phyloP scores from a whole-genome alignment of 805 yeast species.

The Wickerhamiella australiensis region DNA sequence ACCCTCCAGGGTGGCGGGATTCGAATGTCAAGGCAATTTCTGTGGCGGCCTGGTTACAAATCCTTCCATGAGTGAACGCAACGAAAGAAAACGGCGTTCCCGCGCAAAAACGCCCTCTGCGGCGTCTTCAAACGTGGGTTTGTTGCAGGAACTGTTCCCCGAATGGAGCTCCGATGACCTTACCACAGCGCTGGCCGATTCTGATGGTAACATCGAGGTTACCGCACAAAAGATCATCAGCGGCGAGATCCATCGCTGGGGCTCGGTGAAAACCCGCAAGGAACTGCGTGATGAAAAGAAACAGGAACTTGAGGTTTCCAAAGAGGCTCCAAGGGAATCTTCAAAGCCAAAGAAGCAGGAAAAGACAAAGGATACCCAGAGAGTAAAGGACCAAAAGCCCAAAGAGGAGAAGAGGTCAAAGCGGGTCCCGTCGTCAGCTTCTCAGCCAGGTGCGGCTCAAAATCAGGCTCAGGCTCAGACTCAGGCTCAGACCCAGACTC shows the following conservation, averaged over 20 bases:
- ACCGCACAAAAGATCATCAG: constrained; percentile 81
- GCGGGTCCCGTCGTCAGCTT: too few species aligned
- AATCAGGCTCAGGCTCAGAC: constrained; percentile 12
- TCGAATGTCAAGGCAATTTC: too few species aligned
- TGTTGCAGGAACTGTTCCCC: constrained; percentile 80
- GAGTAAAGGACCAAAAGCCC: constrained; percentile 1
- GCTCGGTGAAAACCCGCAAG: constrained; percentile 45
- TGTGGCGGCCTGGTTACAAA: constrained; percentile 11
- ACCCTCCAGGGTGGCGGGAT: too few species aligned
- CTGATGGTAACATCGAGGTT: constrained; percentile 55
- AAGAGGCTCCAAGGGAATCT: background rate
- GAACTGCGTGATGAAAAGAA: constrained; percentile 44
- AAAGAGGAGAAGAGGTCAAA: constrained; percentile 7
- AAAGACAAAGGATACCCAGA: background rate
- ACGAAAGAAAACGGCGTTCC: constrained; percentile 12
- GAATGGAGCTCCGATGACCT: constrained; percentile 89
- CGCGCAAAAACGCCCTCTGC: constrained; percentile 16
- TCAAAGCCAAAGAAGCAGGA: background rate
- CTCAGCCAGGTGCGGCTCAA: too few species aligned
- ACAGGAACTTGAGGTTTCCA: constrained; percentile 30
- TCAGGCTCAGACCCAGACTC: background rate
- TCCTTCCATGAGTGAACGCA: constrained; percentile 11
- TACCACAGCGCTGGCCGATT: constrained; percentile 59
- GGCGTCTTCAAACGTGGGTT: constrained; percentile 26
- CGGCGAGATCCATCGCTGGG: constrained; percentile 88